Percentiles rank a stretch among this genome's conserved stretches.
phyloP scores from a whole-genome alignment of 495 filamentous ascomycete species.

The Penicillium taxi region DNA sequence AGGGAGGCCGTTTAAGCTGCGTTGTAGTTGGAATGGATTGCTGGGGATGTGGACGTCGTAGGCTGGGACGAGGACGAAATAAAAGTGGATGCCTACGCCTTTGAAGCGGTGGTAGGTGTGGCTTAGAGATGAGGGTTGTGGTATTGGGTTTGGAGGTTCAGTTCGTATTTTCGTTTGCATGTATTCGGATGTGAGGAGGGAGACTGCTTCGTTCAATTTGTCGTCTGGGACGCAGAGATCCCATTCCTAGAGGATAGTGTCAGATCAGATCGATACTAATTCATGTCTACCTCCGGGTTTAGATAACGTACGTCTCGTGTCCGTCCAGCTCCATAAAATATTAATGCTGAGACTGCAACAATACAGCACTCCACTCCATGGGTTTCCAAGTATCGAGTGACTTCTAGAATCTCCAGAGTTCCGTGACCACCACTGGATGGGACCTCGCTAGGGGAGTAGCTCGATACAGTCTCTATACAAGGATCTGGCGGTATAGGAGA shows the following conservation, averaged over 20 bases:
- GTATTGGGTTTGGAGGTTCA: slow-evolving; percentile 11
- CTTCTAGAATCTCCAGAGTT: slow-evolving; percentile 21
- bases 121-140: slow-evolving; percentile 21
- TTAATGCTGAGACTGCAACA: slow-evolving; percentile 22
- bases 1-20: slow-evolving; percentile 27
- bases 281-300: slow-evolving; percentile 4
- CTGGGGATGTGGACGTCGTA: slow-evolving; percentile 23
- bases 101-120: slow-evolving; percentile 30
- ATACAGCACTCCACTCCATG: slow-evolving; percentile 25
- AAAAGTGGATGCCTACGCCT: slow-evolving; percentile 23
- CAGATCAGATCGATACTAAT: slow-evolving; percentile 2
- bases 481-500: slow-evolving; percentile 10
- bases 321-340: slow-evolving; percentile 24
- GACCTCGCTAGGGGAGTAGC: slow-evolving; percentile 15
- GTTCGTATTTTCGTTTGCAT: slow-evolving; percentile 12
- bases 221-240: slow-evolving; percentile 23
- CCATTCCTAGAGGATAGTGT: slow-evolving; percentile 17
- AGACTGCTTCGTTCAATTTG: slow-evolving; percentile 12
- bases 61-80: slow-evolving; percentile 27
- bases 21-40: slow-evolving; percentile 22
- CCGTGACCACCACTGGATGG: slow-evolving; percentile 22
- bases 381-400: slow-evolving; percentile 21
- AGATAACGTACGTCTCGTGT: slow-evolving; percentile 19
- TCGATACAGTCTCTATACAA: slow-evolving; percentile 8
- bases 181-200: slow-evolving; percentile 8